These are phyloP conservation scores for Hydrangea macrophylla DNA, from an alignment of 148 eudicot species.

Conservation along the genomic window DNA sequence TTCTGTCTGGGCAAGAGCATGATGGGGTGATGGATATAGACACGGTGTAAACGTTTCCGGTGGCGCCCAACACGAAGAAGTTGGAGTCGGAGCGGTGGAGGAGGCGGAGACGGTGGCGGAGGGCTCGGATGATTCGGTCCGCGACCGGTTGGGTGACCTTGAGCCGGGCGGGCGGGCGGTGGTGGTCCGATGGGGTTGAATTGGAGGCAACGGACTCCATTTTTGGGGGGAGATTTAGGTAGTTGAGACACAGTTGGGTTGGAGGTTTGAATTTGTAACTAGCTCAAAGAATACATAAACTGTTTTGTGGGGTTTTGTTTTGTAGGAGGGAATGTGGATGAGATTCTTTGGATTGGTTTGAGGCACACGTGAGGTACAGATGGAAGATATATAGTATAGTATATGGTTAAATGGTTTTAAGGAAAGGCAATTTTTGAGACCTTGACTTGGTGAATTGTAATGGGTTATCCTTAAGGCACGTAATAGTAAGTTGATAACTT, in stretches of 20 bases:
- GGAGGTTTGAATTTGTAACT: not conserved
- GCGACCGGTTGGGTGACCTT: slow-evolving; percentile 45
- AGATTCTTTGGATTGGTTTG: slow-evolving; percentile 46
- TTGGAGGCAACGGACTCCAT: slow-evolving; percentile 55
- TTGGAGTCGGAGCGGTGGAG: slow-evolving; percentile 68
- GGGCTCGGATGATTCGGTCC: slow-evolving; percentile 62
- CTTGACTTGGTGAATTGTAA: slow-evolving; percentile 15
- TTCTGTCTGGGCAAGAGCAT: slow-evolving; percentile 82
- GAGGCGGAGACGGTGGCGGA: slow-evolving; percentile 63
- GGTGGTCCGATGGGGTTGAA: slow-evolving; percentile 25
- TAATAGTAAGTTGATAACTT: too few relatives aligned
- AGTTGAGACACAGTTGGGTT: not conserved
- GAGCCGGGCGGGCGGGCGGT: slow-evolving; percentile 18
- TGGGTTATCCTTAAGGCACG: slow-evolving; percentile 37
- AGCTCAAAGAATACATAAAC: not conserved
- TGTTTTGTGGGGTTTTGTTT: slow-evolving; percentile 11
- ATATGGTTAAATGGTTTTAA: slow-evolving; percentile 15
- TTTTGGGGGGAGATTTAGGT: not conserved
- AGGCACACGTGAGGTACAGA: slow-evolving; percentile 32
- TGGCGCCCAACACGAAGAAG: slow-evolving; percentile 76
- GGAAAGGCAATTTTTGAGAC: slow-evolving; percentile 1
- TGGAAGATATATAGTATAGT: too few relatives aligned
- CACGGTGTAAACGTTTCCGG: slow-evolving; percentile 79
- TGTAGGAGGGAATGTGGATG: slow-evolving; percentile 21
- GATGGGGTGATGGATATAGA: slow-evolving; percentile 48